A percentile compares a stretch with the other conserved stretches of the same genome.
Evolutionary conservation across 768 basidiomycete species (phyloP).

Genomic region (Scleroderma citrinum): DNA sequence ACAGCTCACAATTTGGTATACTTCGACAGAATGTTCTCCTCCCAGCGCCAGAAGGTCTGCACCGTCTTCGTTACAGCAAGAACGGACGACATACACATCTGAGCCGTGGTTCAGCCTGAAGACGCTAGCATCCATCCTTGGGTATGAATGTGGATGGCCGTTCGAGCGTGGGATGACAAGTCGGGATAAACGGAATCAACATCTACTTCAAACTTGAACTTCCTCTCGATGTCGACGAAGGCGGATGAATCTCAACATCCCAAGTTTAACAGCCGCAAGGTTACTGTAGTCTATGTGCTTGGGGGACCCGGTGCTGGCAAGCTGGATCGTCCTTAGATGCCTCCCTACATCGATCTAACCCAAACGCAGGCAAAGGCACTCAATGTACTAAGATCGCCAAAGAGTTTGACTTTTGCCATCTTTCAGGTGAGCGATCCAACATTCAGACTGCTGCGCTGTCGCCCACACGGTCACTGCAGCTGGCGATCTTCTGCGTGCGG

Average conservation of each 20-base stretch:
- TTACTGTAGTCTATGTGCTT: constrained; percentile 90
- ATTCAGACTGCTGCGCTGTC: neutral
- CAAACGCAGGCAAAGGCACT: constrained; percentile 80
- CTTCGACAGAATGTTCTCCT: constrained; percentile 65
- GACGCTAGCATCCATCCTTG: constrained; percentile 40
- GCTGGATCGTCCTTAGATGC: constrained; percentile 8
- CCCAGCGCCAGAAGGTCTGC: constrained; percentile 68
- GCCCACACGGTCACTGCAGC: constrained; percentile 41
- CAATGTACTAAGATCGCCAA: constrained; percentile 83
- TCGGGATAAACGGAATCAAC: too few relatives aligned
- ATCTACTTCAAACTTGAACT: too few relatives aligned
- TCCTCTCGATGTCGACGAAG: neutral
- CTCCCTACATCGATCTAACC: constrained; percentile 4
- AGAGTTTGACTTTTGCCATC: constrained; percentile 85
- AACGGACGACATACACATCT: constrained; percentile 54
- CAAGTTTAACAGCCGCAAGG: constrained; percentile 60
- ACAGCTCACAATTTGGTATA: constrained; percentile 55
- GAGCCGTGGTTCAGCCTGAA: constrained; percentile 54
- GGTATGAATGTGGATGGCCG: too few relatives aligned
- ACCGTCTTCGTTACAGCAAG: constrained; percentile 58
- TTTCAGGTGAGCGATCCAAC: constrained; percentile 63
- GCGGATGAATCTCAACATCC: constrained; percentile 3
- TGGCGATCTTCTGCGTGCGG: constrained; percentile 95
- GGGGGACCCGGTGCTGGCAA: constrained; percentile 95
- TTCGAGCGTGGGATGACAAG: too few relatives aligned